phyloP scores from a whole-genome alignment of 306 rosid genomes.

The Cicer judaicum region DNA sequence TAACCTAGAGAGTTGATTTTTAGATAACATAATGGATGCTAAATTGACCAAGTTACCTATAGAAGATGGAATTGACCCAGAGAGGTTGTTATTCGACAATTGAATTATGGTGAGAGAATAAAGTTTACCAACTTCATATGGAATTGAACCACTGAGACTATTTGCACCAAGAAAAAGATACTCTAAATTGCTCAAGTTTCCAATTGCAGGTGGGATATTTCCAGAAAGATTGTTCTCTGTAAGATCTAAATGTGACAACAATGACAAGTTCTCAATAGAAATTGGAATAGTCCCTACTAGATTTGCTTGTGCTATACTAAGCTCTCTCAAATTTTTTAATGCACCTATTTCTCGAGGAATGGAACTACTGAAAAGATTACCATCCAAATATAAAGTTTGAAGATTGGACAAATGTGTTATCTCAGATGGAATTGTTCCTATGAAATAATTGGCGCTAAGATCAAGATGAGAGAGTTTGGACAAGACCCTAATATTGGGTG shows the following conservation, averaged over 20 bases:
- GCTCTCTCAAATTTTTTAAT: neutral
- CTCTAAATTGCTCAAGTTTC: conserved; percentile 1
- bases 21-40: no score
- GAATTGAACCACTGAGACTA: neutral
- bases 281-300: neutral
- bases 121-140: conserved; percentile 10
- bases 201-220: neutral
- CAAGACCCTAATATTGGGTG: neutral
- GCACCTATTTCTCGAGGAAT: neutral
- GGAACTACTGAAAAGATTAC: neutral
- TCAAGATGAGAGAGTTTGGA: neutral
- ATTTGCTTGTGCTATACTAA: neutral
- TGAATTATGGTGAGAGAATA: neutral
- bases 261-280: neutral
- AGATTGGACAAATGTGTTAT: neutral
- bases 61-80: no score
- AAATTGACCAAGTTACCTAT: no score
- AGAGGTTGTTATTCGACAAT: neutral
- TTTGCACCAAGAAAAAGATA: neutral
- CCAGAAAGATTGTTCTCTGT: neutral
- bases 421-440: neutral
- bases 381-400: neutral
- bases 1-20: no score
- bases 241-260: neutral
- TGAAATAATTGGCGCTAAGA: neutral